Evolutionary conservation across 2,329 filamentous ascomycete species (phyloP).

Genomic region (Alternaria ethzedia): DNA sequence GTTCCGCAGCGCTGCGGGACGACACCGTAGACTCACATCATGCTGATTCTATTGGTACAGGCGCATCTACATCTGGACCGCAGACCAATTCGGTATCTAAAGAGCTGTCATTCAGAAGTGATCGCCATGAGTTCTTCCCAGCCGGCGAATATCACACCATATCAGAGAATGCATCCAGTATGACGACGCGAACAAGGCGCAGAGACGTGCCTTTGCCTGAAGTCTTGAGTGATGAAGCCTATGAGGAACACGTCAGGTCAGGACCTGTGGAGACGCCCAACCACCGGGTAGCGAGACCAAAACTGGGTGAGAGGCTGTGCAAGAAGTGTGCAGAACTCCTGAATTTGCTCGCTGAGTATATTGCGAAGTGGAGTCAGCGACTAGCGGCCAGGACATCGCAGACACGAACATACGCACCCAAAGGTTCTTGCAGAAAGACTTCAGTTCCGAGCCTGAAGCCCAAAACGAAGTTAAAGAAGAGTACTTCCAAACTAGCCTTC

Average conservation of each 20-base stretch:
- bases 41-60: neutral
- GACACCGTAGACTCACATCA: neutral
- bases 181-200: neutral
- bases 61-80: neutral
- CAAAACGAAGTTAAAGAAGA: neutral
- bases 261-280: neutral
- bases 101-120: neutral
- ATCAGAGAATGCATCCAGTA: neutral
- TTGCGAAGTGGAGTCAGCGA: neutral
- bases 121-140: neutral
- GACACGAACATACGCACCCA: neutral
- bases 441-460: neutral
- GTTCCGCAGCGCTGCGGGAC: neutral
- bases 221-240: neutral
- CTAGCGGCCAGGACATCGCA: neutral
- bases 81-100: neutral
- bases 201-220: neutral
- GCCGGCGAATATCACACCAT: neutral
- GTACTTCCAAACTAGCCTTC: neutral
- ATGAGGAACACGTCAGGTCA: neutral
- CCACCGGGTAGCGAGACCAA: neutral
- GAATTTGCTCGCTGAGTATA: neutral
- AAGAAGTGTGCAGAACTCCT: neutral
- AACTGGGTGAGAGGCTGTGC: neutral
- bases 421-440: neutral